phyloP scores from a whole-genome alignment of 116 monocot genomes.

The Papilionanthe hybrid region DNA sequence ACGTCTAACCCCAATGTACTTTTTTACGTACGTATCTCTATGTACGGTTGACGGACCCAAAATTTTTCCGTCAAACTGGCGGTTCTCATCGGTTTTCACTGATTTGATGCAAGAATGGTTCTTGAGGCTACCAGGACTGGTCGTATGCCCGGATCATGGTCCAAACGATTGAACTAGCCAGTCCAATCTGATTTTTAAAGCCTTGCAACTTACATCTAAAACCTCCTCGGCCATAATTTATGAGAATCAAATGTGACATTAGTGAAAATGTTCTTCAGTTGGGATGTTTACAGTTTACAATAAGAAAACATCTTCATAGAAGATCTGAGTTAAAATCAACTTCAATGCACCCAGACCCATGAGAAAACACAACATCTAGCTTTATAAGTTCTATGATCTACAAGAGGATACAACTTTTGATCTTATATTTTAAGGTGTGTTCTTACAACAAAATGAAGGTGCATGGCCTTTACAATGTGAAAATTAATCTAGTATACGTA shows the following conservation, averaged over 20 bases:
- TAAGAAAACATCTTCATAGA: not conserved
- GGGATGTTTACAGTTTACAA: not conserved
- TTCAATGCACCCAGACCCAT: not conserved
- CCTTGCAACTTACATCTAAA: not conserved
- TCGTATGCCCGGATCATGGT: too few relatives aligned
- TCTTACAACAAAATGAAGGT: not conserved
- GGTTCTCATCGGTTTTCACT: too few relatives aligned
- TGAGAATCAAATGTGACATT: not conserved
- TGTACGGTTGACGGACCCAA: too few relatives aligned
- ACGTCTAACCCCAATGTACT: too few relatives aligned
- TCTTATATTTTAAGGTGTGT: not conserved
- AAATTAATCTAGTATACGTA: too few relatives aligned
- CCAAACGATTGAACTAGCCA: too few relatives aligned
- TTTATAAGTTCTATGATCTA: not conserved
- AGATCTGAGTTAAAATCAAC: not conserved
- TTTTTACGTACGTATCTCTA: too few relatives aligned
- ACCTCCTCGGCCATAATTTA: not conserved
- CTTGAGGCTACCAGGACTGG: too few relatives aligned
- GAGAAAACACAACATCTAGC: not conserved
- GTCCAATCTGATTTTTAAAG: too few relatives aligned
- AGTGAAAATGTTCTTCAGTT: not conserved
- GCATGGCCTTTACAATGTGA: not conserved
- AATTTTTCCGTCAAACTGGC: too few relatives aligned
- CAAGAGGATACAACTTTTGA: not conserved
- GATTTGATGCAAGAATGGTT: too few relatives aligned